Evolutionary conservation across 306 rosid species (phyloP).

Genomic region (Alnus glutinosa): DNA sequence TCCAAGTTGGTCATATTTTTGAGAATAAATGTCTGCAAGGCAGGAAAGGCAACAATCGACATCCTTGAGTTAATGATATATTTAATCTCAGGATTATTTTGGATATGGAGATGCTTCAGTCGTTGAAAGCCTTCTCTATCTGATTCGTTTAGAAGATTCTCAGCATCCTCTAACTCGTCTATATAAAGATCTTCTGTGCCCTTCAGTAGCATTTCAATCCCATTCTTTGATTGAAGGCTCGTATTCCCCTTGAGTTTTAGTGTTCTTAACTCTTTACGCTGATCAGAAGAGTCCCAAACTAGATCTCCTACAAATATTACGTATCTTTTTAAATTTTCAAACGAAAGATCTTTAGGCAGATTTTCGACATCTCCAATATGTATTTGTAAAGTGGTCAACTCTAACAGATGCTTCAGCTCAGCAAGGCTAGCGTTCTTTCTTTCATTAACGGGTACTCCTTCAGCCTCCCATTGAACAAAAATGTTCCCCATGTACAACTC

Average conservation of each 20-base stretch:
- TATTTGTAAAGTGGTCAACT: background rate
- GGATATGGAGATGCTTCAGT: background rate
- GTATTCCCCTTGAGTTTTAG: background rate
- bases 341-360: background rate
- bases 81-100: constrained; percentile 4
- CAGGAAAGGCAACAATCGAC: background rate
- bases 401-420: constrained; percentile 8
- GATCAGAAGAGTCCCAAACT: background rate
- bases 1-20: background rate
- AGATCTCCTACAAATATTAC: background rate
- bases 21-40: background rate
- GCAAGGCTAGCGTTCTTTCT: constrained; percentile 12
- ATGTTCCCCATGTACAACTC: background rate
- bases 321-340: constrained; percentile 3
- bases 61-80: background rate
- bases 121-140: background rate
- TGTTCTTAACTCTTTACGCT: background rate
- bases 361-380: background rate
- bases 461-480: constrained; percentile 14
- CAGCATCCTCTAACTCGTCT: background rate
- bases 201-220: background rate
- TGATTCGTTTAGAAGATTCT: background rate
- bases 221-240: background rate
- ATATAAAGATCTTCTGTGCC: background rate
- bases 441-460: background rate